Base-by-base conservation (phyloP, 2,329 filamentous ascomycete genomes). In the Malbranchea zuffiana region DNA sequence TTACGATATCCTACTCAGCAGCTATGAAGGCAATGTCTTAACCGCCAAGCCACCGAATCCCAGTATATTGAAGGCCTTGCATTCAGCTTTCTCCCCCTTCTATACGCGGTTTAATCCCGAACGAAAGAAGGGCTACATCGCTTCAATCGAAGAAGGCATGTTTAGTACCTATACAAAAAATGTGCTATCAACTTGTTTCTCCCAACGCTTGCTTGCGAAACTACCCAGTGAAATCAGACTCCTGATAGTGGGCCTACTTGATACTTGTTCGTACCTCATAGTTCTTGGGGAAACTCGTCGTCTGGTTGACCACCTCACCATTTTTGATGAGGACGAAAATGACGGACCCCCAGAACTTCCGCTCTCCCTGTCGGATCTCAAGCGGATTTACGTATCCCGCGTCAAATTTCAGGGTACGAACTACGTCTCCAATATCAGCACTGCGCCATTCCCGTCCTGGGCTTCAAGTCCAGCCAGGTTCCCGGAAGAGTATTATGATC, bases 371-470 rank as follows among this genome's bases (percentile, higher is more conserved):
- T 8, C 17, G 10, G n/a, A n/a, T n/a, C n/a, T n/a, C n/a, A 21
- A 21, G 3, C 18, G 24, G 6, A n/a, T 32, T 12, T 32, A 21
- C 16, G 15, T 32, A 6, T 17, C 29, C 8, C n/a, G 29, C 12
- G 15, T 32, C 19, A 8, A 3, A 7, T 32, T 19, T 10, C 29
- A 32, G 5, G 29, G 29, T 20, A 18, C 7, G n/a, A 19, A 11
- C 17, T 32, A 32, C 13, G 23, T 32, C 23, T 18, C 15, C 4
- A 32, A n/a, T 11, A 32, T 32, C 29, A 20, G 29, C 29, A 18
- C 19, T 10, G 15, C 13, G 16, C 29, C 6, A 6, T 20, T 12
- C 11, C 17, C 19, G 3, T 20, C 17, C 7, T n/a, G 8, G 8
- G 16, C 27, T 30, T 12, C 5, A 12, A 20, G 23, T n/a, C 7